A percentile compares a stretch with the other conserved stretches of the same genome.
Conservation (phyloP, 352 stramenopile genomes). For the Phytophthora megakarya region DNA sequence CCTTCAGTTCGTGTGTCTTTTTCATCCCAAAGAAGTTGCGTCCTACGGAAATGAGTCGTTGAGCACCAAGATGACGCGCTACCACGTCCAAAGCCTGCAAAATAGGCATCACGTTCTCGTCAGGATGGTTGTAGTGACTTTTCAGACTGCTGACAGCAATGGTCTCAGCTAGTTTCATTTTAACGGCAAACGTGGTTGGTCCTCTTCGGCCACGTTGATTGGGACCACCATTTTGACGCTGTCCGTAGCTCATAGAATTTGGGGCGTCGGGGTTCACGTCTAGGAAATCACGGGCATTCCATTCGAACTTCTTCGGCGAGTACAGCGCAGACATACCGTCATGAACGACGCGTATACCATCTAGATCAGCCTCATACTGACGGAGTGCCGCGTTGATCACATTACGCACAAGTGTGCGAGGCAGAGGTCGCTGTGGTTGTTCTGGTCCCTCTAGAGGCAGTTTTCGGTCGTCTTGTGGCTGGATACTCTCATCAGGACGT, state of each 20-base stretch:
- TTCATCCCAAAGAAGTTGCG: constrained; percentile 76
- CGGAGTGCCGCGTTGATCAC: constrained; percentile 56
- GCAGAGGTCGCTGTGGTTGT: constrained; percentile 22
- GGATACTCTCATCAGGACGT: constrained; percentile 13
- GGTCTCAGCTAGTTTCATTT: constrained; percentile 60
- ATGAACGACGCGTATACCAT: constrained; percentile 52
- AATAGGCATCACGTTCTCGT: constrained; percentile 62
- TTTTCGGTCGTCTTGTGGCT: constrained; percentile 31
- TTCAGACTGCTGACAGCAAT: constrained; percentile 46
- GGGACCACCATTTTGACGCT: neutral
- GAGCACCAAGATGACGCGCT: constrained; percentile 53
- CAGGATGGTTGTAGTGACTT: constrained; percentile 37
- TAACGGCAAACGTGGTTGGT: constrained; percentile 58
- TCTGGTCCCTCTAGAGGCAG: constrained; percentile 13
- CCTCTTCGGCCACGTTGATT: neutral
- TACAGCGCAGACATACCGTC: constrained; percentile 68
- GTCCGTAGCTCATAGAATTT: neutral
- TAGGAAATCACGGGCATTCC: constrained; percentile 47
- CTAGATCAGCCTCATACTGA: constrained; percentile 47
- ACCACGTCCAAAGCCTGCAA: constrained; percentile 71
- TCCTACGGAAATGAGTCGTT: constrained; percentile 59
- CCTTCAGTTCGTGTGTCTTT: constrained; percentile 55
- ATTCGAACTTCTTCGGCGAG: constrained; percentile 46
- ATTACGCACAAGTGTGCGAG: constrained; percentile 46
- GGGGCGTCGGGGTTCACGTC: constrained; percentile 51